phyloP scores from a whole-genome alignment of 148 eudicot genomes.

The Camellia sinensis region DNA sequence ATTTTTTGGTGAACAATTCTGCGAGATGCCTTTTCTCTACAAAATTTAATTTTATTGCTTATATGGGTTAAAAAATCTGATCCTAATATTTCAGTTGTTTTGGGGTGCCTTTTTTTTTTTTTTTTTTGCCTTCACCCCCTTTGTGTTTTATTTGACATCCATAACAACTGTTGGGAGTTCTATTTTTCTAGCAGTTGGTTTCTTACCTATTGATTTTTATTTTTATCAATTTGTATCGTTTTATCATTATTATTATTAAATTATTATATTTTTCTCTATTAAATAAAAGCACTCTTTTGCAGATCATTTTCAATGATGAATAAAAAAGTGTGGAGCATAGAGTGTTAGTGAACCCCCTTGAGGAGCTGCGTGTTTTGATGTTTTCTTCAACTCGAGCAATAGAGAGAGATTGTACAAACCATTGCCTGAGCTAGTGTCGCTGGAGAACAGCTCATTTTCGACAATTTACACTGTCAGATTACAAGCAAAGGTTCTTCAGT shows the following conservation, averaged over 20 bases:
- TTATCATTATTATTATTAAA: too few species aligned
- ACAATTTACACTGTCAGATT: constrained; percentile 43
- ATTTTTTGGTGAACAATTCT: not conserved
- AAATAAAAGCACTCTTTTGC: not conserved
- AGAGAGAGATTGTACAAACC: constrained; percentile 48
- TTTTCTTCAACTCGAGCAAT: constrained; percentile 50
- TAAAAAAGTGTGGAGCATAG: too few species aligned
- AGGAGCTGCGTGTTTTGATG: constrained; percentile 52
- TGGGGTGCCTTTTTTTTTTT: not conserved
- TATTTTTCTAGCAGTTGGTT: too few species aligned
- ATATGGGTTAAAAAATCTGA: not conserved
- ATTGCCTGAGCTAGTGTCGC: constrained; percentile 49
- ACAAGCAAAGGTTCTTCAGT: constrained; percentile 41
- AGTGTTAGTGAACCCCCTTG: too few species aligned
- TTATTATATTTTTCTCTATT: too few species aligned
- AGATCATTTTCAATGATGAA: constrained; percentile 72
- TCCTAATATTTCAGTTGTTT: not conserved
- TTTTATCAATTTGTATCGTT: too few species aligned
- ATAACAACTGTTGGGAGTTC: too few species aligned
- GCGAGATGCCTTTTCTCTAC: not conserved
- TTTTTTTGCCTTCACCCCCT: too few species aligned
- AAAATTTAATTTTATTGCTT: not conserved
- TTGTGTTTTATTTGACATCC: not conserved
- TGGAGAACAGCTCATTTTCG: constrained; percentile 49
- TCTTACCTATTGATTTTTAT: too few species aligned